Percentiles rank a stretch among this genome's conserved stretches.
Evolutionary conservation across 805 yeast genomes (phyloP).

Genomic region (Candida saitoana): DNA sequence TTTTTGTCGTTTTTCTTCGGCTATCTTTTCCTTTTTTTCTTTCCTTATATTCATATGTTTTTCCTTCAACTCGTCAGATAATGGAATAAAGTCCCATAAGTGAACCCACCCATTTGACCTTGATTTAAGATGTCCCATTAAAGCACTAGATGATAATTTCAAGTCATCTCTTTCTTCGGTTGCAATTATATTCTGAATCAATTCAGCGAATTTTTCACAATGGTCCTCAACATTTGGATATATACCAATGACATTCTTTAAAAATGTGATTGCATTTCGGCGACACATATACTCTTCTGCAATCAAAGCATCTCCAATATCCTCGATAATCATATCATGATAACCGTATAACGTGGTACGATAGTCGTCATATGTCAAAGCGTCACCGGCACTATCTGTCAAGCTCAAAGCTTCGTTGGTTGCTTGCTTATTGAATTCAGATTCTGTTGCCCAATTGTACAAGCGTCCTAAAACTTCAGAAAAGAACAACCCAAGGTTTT

Average conservation of each 20-base stretch:
- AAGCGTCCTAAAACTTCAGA: slow-evolving; percentile 49
- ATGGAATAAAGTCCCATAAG: slow-evolving; percentile 53
- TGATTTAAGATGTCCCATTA: slow-evolving; percentile 61
- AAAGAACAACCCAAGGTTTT: slow-evolving; percentile 74
- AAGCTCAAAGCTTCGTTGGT: slow-evolving; percentile 16
- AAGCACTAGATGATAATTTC: slow-evolving; percentile 69
- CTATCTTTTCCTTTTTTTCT: slow-evolving; percentile 19
- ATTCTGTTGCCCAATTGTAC: slow-evolving; percentile 40
- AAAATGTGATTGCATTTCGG: slow-evolving; percentile 72
- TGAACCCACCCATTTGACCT: slow-evolving; percentile 48
- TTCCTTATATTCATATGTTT: slow-evolving; percentile 15
- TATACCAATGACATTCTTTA: slow-evolving; percentile 58
- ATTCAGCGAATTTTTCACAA: slow-evolving; percentile 47
- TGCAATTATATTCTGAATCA: slow-evolving; percentile 45
- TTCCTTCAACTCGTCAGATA: slow-evolving; percentile 41
- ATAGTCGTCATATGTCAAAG: slow-evolving; percentile 27
- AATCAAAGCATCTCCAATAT: slow-evolving; percentile 39
- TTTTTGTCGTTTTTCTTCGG: slow-evolving; percentile 14
- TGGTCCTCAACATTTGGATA: slow-evolving; percentile 71
- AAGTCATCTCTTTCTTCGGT: slow-evolving; percentile 75
- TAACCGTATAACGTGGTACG: slow-evolving; percentile 47
- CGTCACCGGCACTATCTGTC: slow-evolving; percentile 10
- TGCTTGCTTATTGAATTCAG: slow-evolving; percentile 19
- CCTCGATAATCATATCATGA: slow-evolving; percentile 48
- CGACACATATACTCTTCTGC: slow-evolving; percentile 69